A percentile compares a stretch with the other conserved stretches of the same genome.
Conservation (phyloP, 805 yeast species). For the Pichia californica region DNA sequence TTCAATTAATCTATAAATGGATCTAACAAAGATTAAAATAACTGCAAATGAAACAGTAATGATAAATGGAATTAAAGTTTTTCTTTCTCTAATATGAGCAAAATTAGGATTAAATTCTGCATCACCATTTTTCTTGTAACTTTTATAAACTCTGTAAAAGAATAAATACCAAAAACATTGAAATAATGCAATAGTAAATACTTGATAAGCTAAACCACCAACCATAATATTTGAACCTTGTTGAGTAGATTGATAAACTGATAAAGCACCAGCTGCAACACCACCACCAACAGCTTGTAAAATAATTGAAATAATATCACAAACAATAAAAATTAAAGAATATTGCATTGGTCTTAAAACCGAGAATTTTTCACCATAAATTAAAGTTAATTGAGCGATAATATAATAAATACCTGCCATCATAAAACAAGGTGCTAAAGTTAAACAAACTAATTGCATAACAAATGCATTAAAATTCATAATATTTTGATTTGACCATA, state of each 20-base stretch:
- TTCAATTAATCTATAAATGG: constrained; percentile 69
- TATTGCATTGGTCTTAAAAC: constrained; percentile 50
- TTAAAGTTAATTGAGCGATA: constrained; percentile 57
- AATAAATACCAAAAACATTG: constrained; percentile 44
- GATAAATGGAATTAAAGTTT: constrained; percentile 38
- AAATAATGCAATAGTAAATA: constrained; percentile 59
- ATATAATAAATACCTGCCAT: constrained; percentile 79
- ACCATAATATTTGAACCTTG: constrained; percentile 65
- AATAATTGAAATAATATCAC: constrained; percentile 58
- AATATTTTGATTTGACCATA: constrained; percentile 36
- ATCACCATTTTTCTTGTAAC: constrained; percentile 22
- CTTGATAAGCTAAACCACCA: constrained; percentile 76
- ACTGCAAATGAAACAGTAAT: constrained; percentile 41
- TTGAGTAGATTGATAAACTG: constrained; percentile 25
- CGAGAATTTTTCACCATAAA: constrained; percentile 53
- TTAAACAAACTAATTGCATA: constrained; percentile 61
- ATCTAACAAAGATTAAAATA: constrained; percentile 53
- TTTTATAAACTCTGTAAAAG: constrained; percentile 32
- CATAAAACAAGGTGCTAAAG: constrained; percentile 75
- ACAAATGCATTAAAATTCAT: constrained; percentile 38
- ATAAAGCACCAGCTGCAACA: constrained; percentile 45
- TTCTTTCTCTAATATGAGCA: constrained; percentile 29
- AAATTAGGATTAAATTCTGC: constrained; percentile 32
- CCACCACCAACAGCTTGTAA: constrained; percentile 80
- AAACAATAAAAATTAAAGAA: constrained; percentile 55